Conservation (phyloP, 1,139 yeast genomes). For the Yamadazyma membranifaciens region DNA sequence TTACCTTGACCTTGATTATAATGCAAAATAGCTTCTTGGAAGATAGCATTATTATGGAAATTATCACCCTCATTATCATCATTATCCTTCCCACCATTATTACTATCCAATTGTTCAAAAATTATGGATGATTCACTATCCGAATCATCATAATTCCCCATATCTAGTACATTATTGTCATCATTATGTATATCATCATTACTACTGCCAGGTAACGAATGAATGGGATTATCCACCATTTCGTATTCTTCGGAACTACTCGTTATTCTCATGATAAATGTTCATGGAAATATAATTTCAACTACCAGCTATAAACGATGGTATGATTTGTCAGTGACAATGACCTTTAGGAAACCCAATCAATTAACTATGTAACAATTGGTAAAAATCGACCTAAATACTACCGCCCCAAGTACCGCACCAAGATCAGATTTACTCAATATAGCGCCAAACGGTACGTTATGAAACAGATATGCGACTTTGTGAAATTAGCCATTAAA, state of each 20-base stretch:
- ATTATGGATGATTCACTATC: slow-evolving; percentile 26
- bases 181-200: not conserved
- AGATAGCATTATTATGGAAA: slow-evolving; percentile 25
- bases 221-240: slow-evolving; percentile 14
- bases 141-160: slow-evolving; percentile 1
- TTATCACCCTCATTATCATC: slow-evolving; percentile 18
- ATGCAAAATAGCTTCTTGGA: slow-evolving; percentile 23
- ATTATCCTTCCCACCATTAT: slow-evolving; percentile 12
- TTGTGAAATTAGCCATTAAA: not conserved
- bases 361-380: no score
- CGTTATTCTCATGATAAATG: not conserved
- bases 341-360: no score
- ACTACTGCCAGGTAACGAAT: not conserved
- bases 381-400: no score
- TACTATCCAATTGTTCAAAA: slow-evolving; percentile 23
- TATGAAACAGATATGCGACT: slow-evolving; percentile 7
- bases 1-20: slow-evolving; percentile 18
- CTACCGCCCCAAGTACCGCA: no score
- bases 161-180: not conserved
- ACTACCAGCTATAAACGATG: no score
- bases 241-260: slow-evolving; percentile 14
- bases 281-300: no score
- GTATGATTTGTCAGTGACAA: no score
- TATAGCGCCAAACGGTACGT: slow-evolving; percentile 8
- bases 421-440: slow-evolving; percentile 5